Evolutionary conservation across 352 stramenopile species (phyloP).

Genomic region (Pythium periplocum): DNA sequence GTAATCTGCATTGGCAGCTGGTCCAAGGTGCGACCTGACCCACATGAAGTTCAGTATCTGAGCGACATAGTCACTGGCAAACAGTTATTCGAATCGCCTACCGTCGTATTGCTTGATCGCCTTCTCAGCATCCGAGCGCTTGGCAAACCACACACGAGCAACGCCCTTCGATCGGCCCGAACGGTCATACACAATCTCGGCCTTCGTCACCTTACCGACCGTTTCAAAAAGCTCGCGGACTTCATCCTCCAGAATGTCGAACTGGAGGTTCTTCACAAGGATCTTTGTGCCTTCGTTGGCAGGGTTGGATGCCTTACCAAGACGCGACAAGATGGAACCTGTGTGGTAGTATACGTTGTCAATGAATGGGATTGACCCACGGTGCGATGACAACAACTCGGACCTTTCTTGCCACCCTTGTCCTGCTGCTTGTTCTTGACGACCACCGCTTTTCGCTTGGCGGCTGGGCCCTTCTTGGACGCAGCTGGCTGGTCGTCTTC

Average conservation of each 20-base stretch:
- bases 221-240: conserved; percentile 75
- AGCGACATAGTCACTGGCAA: background rate
- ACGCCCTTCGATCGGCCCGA: conserved; percentile 79
- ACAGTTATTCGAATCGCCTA: conserved; percentile 10
- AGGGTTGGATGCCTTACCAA: conserved; percentile 35
- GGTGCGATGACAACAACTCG: background rate
- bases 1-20: conserved; percentile 71
- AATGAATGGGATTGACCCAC: background rate
- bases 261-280: conserved; percentile 82
- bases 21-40: conserved; percentile 62
- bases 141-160: conserved; percentile 71
- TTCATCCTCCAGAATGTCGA: conserved; percentile 79
- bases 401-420: conserved; percentile 61
- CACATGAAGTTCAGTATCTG: background rate
- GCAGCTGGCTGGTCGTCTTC: conserved; percentile 41
- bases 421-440: conserved; percentile 35
- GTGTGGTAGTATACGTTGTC: conserved; percentile 1
- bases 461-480: conserved; percentile 19
- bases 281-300: conserved; percentile 56
- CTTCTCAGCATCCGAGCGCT: conserved; percentile 64
- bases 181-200: conserved; percentile 80
- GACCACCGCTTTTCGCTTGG: conserved; percentile 47
- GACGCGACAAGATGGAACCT: conserved; percentile 48
- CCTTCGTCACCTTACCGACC: conserved; percentile 69
- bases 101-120: conserved; percentile 82